Conservation (phyloP, 2,329 filamentous ascomycete species). For the Coniochaeta ligniaria region DNA sequence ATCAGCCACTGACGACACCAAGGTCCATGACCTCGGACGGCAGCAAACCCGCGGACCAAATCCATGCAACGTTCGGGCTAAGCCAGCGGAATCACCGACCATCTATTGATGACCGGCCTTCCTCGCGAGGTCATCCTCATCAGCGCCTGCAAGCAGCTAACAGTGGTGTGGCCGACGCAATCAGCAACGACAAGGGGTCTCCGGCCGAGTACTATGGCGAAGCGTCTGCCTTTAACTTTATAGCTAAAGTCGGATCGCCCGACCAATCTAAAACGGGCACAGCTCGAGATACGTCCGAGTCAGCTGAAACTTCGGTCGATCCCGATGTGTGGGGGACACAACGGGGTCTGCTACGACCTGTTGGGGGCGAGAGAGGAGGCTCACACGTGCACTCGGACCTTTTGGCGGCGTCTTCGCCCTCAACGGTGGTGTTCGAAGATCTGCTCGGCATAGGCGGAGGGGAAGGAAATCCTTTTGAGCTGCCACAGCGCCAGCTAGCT, state of each 20-base stretch:
- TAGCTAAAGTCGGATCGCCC: not conserved
- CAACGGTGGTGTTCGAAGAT: constrained; percentile 3
- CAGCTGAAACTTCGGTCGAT: not conserved
- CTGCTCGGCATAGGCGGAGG: not conserved
- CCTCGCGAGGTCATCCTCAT: not conserved
- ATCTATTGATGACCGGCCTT: not conserved
- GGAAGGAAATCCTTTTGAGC: not conserved
- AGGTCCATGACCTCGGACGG: not conserved
- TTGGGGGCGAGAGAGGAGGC: not conserved
- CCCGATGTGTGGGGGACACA: not conserved
- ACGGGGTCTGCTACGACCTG: not conserved
- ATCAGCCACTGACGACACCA: not conserved
- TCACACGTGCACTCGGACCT: not conserved
- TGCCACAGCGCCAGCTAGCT: not conserved
- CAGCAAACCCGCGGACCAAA: not conserved
- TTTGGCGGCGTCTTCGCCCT: constrained; percentile 1
- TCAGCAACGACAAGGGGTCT: not conserved
- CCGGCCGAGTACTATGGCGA: constrained; percentile 3
- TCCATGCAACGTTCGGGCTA: not conserved
- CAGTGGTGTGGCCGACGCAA: not conserved
- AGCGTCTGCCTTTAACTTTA: constrained; percentile 1
- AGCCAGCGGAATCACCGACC: not conserved
- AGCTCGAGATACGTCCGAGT: not conserved
- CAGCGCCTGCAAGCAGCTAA: not conserved
- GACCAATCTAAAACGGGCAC: not conserved